Percentiles rank a stretch among this genome's conserved stretches.
Conservation (phyloP, 2,329 filamentous ascomycete species). For the Coniochaeta hoffmannii region DNA sequence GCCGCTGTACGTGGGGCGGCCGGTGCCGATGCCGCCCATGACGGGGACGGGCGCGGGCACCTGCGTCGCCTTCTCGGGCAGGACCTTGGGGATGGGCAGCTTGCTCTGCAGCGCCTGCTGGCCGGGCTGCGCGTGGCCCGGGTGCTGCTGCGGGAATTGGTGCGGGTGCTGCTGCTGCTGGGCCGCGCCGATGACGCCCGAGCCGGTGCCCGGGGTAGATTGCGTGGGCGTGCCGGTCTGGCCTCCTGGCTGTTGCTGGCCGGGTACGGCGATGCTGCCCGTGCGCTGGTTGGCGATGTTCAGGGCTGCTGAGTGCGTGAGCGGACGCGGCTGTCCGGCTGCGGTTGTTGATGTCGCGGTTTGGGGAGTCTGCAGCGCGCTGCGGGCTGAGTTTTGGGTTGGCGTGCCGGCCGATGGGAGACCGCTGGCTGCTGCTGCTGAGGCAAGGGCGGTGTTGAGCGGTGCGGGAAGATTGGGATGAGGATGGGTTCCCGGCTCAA, state of each 20-base stretch:
- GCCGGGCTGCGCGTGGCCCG: conserved; percentile 26
- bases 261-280: conserved; percentile 8
- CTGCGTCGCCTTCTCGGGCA: conserved; percentile 60
- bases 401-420: conserved; percentile 37
- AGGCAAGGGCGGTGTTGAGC: conserved; percentile 39
- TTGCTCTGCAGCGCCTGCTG: conserved; percentile 45
- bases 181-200: conserved; percentile 21
- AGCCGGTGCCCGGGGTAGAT: conserved; percentile 15
- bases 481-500: conserved; percentile 24
- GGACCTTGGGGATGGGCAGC: conserved; percentile 75
- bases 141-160: conserved; percentile 16
- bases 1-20: conserved; percentile 77
- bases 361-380: conserved; percentile 39
- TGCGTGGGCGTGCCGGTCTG: conserved; percentile 19
- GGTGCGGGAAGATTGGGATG: conserved; percentile 27
- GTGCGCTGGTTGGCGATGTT: conserved; percentile 34
- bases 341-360: conserved; percentile 30
- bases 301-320: conserved; percentile 43
- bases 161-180: conserved; percentile 14
- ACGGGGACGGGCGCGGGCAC: conserved; percentile 69
- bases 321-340: conserved; percentile 31
- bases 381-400: conserved; percentile 37
- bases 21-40: conserved; percentile 49
- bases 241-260: conserved; percentile 13
- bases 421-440: conserved; percentile 24